A percentile compares a stretch with the other conserved stretches of the same genome.
Conservation (phyloP, 805 yeast genomes). For the Blastobotrys chiropterorum region DNA sequence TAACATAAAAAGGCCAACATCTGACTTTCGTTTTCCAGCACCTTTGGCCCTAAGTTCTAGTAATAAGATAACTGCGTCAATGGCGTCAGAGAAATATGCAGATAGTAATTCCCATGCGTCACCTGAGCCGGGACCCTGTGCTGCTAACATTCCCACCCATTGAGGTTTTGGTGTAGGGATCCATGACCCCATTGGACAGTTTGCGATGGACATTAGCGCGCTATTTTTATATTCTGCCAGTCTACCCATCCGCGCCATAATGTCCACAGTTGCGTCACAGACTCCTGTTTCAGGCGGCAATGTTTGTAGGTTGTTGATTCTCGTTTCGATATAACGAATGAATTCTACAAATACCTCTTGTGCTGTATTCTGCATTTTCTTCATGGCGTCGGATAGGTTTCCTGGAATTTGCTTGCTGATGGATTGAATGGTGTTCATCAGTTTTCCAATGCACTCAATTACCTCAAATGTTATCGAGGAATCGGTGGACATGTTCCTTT, state of each 20-base stretch:
- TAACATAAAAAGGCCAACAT: constrained; percentile 63
- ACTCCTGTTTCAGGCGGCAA: constrained; percentile 66
- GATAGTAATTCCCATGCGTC: constrained; percentile 51
- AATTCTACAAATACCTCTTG: constrained; percentile 47
- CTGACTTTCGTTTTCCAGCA: constrained; percentile 27
- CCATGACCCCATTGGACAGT: constrained; percentile 60
- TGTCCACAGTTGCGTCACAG: constrained; percentile 65
- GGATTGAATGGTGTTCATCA: constrained; percentile 31
- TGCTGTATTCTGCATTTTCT: constrained; percentile 22
- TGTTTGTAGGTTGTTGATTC: constrained; percentile 40
- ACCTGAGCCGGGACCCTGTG: constrained; percentile 41
- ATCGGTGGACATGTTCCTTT: constrained; percentile 39
- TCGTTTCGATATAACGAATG: constrained; percentile 48
- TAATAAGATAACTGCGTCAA: constrained; percentile 64
- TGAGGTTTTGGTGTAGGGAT: constrained; percentile 53
- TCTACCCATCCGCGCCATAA: constrained; percentile 59
- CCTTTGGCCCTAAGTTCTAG: constrained; percentile 54
- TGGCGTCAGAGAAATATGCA: constrained; percentile 65
- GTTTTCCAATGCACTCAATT: constrained; percentile 40
- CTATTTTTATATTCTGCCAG: constrained; percentile 57
- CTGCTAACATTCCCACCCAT: too few species aligned
- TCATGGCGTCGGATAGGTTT: constrained; percentile 17
- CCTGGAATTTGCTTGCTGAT: constrained; percentile 20
- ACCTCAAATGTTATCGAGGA: constrained; percentile 54
- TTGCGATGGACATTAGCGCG: constrained; percentile 43